Base-by-base conservation (phyloP, 768 basidiomycete genomes). In the Panus rudis region DNA sequence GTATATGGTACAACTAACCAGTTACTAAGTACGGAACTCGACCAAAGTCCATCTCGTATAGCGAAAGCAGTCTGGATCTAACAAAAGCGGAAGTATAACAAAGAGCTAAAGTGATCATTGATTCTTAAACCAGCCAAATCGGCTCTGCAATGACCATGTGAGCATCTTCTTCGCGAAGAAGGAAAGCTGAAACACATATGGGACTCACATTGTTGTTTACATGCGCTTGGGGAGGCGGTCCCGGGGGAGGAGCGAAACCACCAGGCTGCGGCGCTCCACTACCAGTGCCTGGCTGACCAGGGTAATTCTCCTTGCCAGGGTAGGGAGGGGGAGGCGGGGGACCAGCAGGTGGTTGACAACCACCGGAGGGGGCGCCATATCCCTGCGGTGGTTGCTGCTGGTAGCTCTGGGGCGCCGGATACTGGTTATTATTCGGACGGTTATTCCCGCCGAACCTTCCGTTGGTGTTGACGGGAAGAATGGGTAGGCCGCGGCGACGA, bases 201-300 rank as follows among this genome's bases (percentile, higher is more conserved):
- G n/a, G n/a, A n/a, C n/a, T n/a, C n/a, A n/a, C n/a, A n/a, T n/a
- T n/a, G n/a, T 44, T 21, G 17, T 45, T 45, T 21, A 39, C 21
- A 25, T 47, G 46, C 8, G 41, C 46, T 13, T 40, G 33, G 4
- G 46, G 41, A 3, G 46, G 46, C 6, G 41, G 46, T 13, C 46
- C 46, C 4, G 46, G 46, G 14, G 46, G 46, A 3, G 46, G 33
- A 2, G 46, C 46, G 19, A 47, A 47, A 21, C 46, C 41, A 1
- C 46, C 46, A 22, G 45, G 39, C 23, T 41, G 40, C 11, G 45
- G 45, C 10, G 45, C 45, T 20, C 22, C 41, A 6, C n/a, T 23
- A 3, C 25, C 35, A 4, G 16, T 13, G 25, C 12, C 12, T 30
- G 28, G 28, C 37, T 46, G 45, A 30, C 39, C 39, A 3, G 33